Evolutionary conservation across 495 filamentous ascomycete genomes (phyloP), one percentile per base, ranked within the genome.

Genomic region (Trichocladium uniseriatum): DNA sequence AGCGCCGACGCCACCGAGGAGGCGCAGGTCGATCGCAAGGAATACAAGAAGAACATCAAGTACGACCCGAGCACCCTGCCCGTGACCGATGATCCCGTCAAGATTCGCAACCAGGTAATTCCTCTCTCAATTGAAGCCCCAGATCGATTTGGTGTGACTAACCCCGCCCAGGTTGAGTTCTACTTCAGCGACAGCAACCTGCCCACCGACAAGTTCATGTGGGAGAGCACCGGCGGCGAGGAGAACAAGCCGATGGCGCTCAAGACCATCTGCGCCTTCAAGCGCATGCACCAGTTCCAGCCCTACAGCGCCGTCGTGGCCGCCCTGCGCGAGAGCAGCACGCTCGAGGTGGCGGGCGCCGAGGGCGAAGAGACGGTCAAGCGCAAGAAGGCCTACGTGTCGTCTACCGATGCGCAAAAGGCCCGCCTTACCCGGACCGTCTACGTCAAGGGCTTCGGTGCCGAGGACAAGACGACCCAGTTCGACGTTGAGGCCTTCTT

Each of bases 111-210:
- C 14, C 57, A 67, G 52, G 56, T 56, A 45, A 36, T n/a, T 7
- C 3, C 31, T 21, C 13, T 24, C 8, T 20, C 34, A 11, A 11
- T 4, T 32, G 24, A 27, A 3, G 8, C 24, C 24, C 24, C 24
- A 8, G 24, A n/a, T n/a, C n/a, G n/a, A n/a, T n/a, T n/a, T n/a
- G n/a, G n/a, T n/a, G n/a, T n/a, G n/a, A n/a, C n/a, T n/a, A n/a
- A 61, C 59, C 47, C 52, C 44, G 28, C 34, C 29, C 41, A 95
- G 87, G 89, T 95, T 48, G 91, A 99, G 60, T 99, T 96, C 64
- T 99, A 97, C 71, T 95, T 99, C 68, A 84, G 85, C 50, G 87
- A 95, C 64, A 84, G 83, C 55, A 99, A 99, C 62, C 79, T 97
- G 0, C 83, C 83, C 37, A 77, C 76, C 55, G 92, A 99, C 68